A percentile compares a stretch with the other conserved stretches of the same genome.
phyloP scores from a whole-genome alignment of 1,284 basidiomycete genomes.

The Anthracocystis panici-leucophaei region DNA sequence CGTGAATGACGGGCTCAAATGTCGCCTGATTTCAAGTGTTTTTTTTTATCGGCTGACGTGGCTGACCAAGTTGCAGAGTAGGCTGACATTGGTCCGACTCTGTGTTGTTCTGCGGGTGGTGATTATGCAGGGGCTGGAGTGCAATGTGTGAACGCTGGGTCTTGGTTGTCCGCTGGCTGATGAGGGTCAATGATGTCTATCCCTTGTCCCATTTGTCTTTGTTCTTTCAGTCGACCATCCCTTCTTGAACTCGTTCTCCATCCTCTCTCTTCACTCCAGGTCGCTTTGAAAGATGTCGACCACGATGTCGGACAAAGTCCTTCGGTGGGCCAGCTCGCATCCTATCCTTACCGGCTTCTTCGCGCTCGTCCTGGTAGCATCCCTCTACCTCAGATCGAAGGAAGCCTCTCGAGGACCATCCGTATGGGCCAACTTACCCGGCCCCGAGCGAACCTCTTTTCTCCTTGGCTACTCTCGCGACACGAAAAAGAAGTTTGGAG shows the following conservation, averaged over 20 bases:
- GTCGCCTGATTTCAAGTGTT: not conserved
- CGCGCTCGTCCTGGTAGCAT: not conserved
- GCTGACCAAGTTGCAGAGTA: not conserved
- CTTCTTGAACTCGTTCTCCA: not conserved
- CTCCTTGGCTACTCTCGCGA: slow-evolving; percentile 33
- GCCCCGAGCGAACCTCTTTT: slow-evolving; percentile 37
- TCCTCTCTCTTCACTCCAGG: not conserved
- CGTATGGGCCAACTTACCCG: slow-evolving; percentile 38
- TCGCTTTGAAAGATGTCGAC: slow-evolving; percentile 27
- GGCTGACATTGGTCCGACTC: not conserved
- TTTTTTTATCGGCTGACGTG: not conserved
- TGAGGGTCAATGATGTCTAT: no score
- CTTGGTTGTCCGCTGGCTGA: no score
- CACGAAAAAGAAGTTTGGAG: slow-evolving; percentile 32
- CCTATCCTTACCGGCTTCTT: slow-evolving; percentile 20
- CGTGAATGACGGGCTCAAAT: not conserved
- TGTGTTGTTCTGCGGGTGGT: not conserved
- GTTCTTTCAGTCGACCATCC: not conserved
- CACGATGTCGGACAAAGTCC: slow-evolving; percentile 23
- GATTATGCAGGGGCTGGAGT: no score
- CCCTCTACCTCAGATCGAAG: slow-evolving; percentile 26
- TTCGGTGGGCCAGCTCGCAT: slow-evolving; percentile 21
- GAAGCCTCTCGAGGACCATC: slow-evolving; percentile 28
- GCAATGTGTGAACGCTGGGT: no score
- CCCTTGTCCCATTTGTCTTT: no score